Evolutionary conservation across 768 basidiomycete genomes (phyloP).

Genomic region (Amanita molliuscula): DNA sequence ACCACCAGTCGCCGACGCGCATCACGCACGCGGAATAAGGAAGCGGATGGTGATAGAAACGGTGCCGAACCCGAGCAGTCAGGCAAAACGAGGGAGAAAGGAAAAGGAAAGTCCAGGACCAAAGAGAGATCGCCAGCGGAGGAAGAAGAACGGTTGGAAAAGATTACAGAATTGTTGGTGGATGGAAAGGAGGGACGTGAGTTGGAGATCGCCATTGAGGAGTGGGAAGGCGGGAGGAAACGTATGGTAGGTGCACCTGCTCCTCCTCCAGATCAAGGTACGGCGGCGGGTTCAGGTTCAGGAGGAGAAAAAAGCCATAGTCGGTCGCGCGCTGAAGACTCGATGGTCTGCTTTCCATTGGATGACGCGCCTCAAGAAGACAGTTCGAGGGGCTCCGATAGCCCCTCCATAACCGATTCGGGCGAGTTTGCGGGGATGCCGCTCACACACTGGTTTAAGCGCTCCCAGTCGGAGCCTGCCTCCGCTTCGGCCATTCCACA

Average conservation of each 20-base stretch:
- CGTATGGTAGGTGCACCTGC: background rate
- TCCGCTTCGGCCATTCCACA: slow-evolving; percentile 8
- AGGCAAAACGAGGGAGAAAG: slow-evolving; percentile 8
- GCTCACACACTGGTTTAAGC: slow-evolving; percentile 56
- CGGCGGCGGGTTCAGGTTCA: background rate
- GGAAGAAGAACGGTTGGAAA: slow-evolving; percentile 39
- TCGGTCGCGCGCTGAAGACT: background rate
- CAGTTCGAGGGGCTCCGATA: background rate
- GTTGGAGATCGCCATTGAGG: slow-evolving; percentile 50
- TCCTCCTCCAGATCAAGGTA: background rate
- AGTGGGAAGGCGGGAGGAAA: slow-evolving; percentile 37
- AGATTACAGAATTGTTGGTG: slow-evolving; percentile 57
- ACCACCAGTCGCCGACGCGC: slow-evolving; percentile 10
- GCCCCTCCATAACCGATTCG: background rate
- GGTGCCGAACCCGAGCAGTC: slow-evolving; percentile 14
- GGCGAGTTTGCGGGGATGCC: slow-evolving; percentile 19
- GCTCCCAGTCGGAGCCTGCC: slow-evolving; percentile 48
- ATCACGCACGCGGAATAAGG: slow-evolving; percentile 7
- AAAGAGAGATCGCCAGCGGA: slow-evolving; percentile 11
- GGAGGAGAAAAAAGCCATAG: background rate
- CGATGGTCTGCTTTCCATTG: background rate
- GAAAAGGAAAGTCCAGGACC: slow-evolving; percentile 17
- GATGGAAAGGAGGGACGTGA: slow-evolving; percentile 57
- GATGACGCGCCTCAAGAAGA: background rate
- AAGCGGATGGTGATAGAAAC: background rate